A percentile compares a stretch with the other conserved stretches of the same genome.
Evolutionary conservation across 495 filamentous ascomycete species (phyloP).

Genomic region (Beverwykella pulmonaria): DNA sequence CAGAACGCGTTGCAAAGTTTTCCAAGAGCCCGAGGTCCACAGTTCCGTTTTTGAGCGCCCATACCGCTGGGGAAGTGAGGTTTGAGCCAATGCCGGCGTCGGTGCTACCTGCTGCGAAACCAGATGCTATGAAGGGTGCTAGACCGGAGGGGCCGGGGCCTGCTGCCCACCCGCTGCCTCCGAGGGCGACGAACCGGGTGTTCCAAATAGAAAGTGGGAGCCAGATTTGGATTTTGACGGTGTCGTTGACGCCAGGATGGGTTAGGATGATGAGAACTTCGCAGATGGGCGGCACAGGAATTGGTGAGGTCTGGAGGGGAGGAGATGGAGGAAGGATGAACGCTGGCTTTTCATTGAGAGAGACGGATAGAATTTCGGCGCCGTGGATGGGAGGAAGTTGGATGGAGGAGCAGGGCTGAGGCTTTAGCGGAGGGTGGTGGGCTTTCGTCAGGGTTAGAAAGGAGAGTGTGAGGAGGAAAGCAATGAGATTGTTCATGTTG

Average conservation of each 20-base stretch:
- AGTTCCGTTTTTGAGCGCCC: constrained; percentile 34
- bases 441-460: no score
- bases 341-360: no score
- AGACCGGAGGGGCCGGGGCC: no score
- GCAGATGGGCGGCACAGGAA: background rate
- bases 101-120: constrained; percentile 3
- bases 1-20: constrained; percentile 5
- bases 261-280: background rate
- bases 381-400: no score
- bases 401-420: no score
- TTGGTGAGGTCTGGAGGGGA: background rate
- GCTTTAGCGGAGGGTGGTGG: no score
- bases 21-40: constrained; percentile 36
- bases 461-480: no score
- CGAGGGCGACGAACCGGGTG: background rate
- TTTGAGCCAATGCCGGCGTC: background rate
- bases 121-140: background rate
- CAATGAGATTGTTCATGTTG: no score
- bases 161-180: constrained; percentile 6
- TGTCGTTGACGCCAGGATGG: constrained; percentile 1
- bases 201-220: constrained; percentile 11
- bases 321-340: background rate
- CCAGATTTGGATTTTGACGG: background rate
- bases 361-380: no score
- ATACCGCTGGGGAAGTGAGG: background rate